Evolutionary conservation across 2,329 filamentous ascomycete genomes (phyloP).

Genomic region (Trichoderma sp.): DNA sequence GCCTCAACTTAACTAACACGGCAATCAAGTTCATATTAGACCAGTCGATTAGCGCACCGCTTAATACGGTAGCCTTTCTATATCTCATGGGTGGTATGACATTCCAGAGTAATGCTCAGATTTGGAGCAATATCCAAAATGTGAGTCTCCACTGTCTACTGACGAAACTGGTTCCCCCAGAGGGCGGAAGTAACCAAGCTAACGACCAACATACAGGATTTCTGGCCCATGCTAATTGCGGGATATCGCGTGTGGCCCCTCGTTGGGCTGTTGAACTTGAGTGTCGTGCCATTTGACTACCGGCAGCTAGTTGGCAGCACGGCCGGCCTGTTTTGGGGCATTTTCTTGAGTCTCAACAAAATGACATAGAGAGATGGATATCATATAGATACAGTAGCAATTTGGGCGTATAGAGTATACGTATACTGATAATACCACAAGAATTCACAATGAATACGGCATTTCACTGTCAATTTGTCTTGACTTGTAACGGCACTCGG

Average conservation of each 20-base stretch:
- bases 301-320: slow-evolving; percentile 11
- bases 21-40: slow-evolving; percentile 14
- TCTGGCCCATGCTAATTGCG: slow-evolving; percentile 19
- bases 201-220: slow-evolving; percentile 1
- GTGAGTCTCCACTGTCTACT: background rate
- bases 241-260: slow-evolving; percentile 17
- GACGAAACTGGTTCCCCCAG: background rate
- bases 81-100: slow-evolving; percentile 17
- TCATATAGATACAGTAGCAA: background rate
- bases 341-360: slow-evolving; percentile 12
- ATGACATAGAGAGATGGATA: background rate
- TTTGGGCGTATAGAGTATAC: background rate
- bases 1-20: slow-evolving; percentile 8
- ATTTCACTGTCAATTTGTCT: background rate
- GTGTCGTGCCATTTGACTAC: slow-evolving; percentile 17
- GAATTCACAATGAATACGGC: background rate
- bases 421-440: background rate
- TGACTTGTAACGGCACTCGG: background rate
- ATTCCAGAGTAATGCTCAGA: slow-evolving; percentile 5
- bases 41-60: slow-evolving; percentile 6
- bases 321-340: slow-evolving; percentile 8
- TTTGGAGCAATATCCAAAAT: background rate
- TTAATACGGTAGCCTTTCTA: slow-evolving; percentile 15
- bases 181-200: background rate
- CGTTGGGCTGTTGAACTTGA: slow-evolving; percentile 12